Conservation (phyloP, 371 early-diverging fungal genomes). For the Syncephalastrum sp. region DNA sequence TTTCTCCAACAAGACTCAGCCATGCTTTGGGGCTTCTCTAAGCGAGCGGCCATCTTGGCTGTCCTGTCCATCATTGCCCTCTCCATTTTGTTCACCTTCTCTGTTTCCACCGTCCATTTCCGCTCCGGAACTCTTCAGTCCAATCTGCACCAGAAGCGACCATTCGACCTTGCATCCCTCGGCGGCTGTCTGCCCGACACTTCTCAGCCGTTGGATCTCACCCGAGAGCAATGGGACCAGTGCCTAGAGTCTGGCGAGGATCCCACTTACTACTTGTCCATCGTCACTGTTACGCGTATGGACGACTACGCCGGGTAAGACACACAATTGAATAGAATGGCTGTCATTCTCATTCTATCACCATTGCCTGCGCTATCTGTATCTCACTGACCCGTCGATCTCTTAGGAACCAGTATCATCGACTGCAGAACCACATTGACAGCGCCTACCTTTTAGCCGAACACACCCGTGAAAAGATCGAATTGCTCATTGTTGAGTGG, state of each 20-base stretch:
- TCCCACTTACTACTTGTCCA: conserved; percentile 30
- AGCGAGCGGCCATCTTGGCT: conserved; percentile 16
- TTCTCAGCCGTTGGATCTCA: conserved; percentile 10
- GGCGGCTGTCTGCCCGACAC: conserved; percentile 19
- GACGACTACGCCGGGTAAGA: conserved; percentile 49
- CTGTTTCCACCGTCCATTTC: conserved; percentile 13
- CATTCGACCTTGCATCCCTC: not conserved
- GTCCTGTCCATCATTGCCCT: conserved; percentile 13
- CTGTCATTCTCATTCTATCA: too few species aligned
- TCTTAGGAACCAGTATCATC: conserved; percentile 40
- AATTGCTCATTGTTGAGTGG: conserved; percentile 46
- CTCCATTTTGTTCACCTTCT: conserved; percentile 17
- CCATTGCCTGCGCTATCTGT: too few species aligned
- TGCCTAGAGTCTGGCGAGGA: conserved; percentile 29
- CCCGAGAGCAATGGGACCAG: conserved; percentile 27
- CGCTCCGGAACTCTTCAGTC: conserved; percentile 3
- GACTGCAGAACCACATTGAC: conserved; percentile 47
- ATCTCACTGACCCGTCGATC: not conserved
- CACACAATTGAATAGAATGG: too few species aligned
- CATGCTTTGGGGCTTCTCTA: conserved; percentile 20
- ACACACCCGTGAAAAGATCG: conserved; percentile 39
- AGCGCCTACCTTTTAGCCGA: conserved; percentile 42
- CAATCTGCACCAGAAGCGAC: not conserved
- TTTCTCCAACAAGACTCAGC: too few species aligned
- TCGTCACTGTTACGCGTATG: conserved; percentile 47